Conservation (phyloP, 2,329 filamentous ascomycete species). For the Cercospora sojina region DNA sequence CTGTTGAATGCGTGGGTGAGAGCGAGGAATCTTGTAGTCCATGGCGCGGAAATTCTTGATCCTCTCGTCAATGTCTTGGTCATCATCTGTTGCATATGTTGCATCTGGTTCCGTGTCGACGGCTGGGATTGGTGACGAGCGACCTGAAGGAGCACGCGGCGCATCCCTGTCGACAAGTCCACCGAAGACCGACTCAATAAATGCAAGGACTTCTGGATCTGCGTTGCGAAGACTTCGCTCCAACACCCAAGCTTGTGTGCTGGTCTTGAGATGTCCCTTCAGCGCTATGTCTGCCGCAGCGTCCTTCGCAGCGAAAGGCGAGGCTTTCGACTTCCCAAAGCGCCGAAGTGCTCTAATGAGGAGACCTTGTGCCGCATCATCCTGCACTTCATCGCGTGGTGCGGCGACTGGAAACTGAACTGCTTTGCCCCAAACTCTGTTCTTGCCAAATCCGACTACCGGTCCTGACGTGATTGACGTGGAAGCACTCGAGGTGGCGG, state of each 20-base stretch:
- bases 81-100: not conserved
- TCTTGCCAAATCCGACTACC: not conserved
- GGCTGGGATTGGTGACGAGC: not conserved
- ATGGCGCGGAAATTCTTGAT: not conserved
- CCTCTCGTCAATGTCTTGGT: not conserved
- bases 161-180: not conserved
- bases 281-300: not conserved
- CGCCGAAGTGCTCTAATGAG: slow-evolving; percentile 4
- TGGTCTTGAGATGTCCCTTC: not conserved
- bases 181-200: not conserved
- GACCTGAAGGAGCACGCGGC: not conserved
- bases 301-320: not conserved
- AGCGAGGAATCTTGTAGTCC: not conserved
- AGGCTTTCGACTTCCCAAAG: not conserved
- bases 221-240: not conserved
- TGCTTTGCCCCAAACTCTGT: not conserved
- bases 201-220: not conserved
- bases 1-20: not conserved
- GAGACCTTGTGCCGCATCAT: not conserved
- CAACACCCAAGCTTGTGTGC: not conserved
- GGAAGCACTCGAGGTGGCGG: not conserved
- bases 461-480: not conserved
- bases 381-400: not conserved
- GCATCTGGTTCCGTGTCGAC: not conserved
- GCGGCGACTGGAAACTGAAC: not conserved